These are phyloP conservation scores for Lachnellula suecica DNA, from an alignment of 2,329 filamentous ascomycete genomes.

Conservation along the genomic window DNA sequence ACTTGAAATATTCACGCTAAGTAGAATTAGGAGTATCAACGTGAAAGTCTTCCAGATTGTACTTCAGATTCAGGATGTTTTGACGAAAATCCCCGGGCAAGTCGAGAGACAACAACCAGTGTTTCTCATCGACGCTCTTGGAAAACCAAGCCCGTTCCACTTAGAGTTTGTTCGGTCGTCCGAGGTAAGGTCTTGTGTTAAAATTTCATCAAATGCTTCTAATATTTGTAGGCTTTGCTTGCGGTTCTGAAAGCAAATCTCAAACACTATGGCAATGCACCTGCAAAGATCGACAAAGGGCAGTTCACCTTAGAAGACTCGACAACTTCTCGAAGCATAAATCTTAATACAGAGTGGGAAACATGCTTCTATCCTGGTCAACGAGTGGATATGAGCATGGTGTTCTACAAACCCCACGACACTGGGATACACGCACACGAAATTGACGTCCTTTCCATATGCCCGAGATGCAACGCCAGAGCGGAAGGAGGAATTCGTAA, in stretches of 20 bases:
- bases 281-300: slow-evolving; percentile 25
- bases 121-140: slow-evolving; percentile 31
- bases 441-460: too few species aligned
- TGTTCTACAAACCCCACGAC: too few species aligned
- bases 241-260: slow-evolving; percentile 30
- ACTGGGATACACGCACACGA: too few species aligned
- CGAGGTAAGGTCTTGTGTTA: slow-evolving; percentile 11
- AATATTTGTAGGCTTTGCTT: slow-evolving; percentile 17
- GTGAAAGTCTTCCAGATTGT: slow-evolving; percentile 26
- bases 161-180: slow-evolving; percentile 31
- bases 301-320: slow-evolving; percentile 31
- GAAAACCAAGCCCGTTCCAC: slow-evolving; percentile 29
- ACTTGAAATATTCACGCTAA: slow-evolving; percentile 5
- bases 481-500: too few species aligned
- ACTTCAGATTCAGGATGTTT: slow-evolving; percentile 20
- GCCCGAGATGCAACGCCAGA: too few species aligned
- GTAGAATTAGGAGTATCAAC: slow-evolving; percentile 20
- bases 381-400: slow-evolving; percentile 33
- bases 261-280: slow-evolving; percentile 12
- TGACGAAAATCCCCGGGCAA: slow-evolving; percentile 26
- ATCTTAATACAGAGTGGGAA: slow-evolving; percentile 24
- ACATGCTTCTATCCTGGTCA: slow-evolving; percentile 32
- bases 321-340: slow-evolving; percentile 19
- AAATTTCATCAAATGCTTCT: neutral
- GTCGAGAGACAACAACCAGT: slow-evolving; percentile 34